A percentile compares a stretch with the other conserved stretches of the same genome.
These are phyloP conservation scores for Colletotrichum tanaceti DNA, from an alignment of 2,329 filamentous ascomycete species.

Conservation along the genomic window DNA sequence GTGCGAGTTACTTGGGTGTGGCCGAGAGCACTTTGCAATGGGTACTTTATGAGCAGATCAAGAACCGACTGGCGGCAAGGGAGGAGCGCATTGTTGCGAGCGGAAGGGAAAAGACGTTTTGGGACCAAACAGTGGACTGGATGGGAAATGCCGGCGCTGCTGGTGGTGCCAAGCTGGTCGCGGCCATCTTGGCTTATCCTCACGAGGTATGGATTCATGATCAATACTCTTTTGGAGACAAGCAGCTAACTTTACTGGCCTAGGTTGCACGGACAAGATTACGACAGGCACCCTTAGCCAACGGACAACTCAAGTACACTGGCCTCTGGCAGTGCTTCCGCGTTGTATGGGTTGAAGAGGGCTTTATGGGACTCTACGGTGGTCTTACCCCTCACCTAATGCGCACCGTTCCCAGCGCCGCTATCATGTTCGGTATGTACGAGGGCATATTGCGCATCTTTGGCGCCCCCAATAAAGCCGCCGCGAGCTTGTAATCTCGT, in stretches of 20 bases:
- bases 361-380: slow-evolving; percentile 86
- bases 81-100: slow-evolving; percentile 67
- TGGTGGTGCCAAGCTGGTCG: slow-evolving; percentile 86
- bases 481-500: slow-evolving; percentile 13
- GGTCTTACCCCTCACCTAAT: slow-evolving; percentile 92
- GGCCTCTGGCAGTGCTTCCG: slow-evolving; percentile 90
- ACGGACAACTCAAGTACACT: slow-evolving; percentile 84
- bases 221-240: background rate
- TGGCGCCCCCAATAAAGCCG: slow-evolving; percentile 43
- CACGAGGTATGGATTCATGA: slow-evolving; percentile 76
- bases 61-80: slow-evolving; percentile 74
- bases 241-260: background rate
- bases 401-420: slow-evolving; percentile 89
- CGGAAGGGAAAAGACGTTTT: slow-evolving; percentile 73
- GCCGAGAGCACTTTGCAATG: slow-evolving; percentile 92
- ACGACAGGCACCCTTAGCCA: slow-evolving; percentile 81
- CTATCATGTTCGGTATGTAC: slow-evolving; percentile 96
- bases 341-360: slow-evolving; percentile 88
- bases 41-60: slow-evolving; percentile 95
- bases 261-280: slow-evolving; percentile 85
- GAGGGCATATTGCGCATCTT: slow-evolving; percentile 67
- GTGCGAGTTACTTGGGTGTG: slow-evolving; percentile 90
- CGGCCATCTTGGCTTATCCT: slow-evolving; percentile 87
- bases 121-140: slow-evolving; percentile 82
- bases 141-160: slow-evolving; percentile 83